Evolutionary conservation across 176 grass and related monocot species (phyloP).

Genomic region (Musa schizocarpa): DNA sequence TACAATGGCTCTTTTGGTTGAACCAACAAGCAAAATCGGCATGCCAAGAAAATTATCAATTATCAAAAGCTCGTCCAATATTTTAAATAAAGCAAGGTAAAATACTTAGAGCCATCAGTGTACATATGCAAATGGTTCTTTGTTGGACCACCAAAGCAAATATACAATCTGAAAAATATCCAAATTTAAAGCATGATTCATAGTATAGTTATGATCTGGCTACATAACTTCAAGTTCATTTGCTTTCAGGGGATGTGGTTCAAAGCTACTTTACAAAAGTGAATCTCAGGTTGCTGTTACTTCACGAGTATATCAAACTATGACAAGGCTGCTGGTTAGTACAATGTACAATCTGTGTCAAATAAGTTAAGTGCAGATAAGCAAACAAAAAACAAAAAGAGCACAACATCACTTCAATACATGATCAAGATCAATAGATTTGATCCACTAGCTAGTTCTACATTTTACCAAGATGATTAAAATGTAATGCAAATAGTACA

Average conservation of each 20-base stretch:
- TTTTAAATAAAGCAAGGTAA: background rate
- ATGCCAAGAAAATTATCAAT: background rate
- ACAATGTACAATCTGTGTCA: background rate
- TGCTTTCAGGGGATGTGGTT: background rate
- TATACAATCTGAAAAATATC: background rate
- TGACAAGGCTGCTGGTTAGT: background rate
- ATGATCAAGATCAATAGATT: constrained; percentile 1
- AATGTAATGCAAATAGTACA: background rate
- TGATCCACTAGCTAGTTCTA: background rate
- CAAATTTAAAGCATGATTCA: too few species aligned
- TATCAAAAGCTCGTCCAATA: background rate
- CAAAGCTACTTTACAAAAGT: background rate
- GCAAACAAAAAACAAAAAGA: background rate
- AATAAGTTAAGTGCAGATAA: background rate
- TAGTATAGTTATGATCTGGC: too few species aligned
- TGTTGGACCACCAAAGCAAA: background rate
- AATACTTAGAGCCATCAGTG: background rate
- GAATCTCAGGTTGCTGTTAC: background rate
- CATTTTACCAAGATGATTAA: background rate
- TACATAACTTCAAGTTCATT: too few species aligned
- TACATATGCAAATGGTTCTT: background rate
- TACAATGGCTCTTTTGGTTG: background rate
- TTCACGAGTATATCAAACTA: background rate
- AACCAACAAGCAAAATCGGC: background rate
- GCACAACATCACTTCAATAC: background rate